Evolutionary conservation across 768 basidiomycete species (phyloP).

Genomic region (Leccinum uliginosum): DNA sequence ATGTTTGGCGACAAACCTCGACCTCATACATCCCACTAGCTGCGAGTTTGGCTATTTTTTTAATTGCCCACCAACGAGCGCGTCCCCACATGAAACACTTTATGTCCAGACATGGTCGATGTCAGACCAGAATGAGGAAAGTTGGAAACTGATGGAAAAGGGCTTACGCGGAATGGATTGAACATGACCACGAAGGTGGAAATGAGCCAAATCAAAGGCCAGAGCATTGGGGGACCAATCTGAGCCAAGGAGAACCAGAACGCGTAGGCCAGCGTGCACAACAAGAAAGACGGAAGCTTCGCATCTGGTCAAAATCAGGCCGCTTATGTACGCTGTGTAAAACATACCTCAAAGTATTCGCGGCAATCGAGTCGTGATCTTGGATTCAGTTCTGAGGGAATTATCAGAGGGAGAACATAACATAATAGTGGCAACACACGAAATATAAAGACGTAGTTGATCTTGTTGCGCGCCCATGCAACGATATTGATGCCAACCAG

Average conservation of each 20-base stretch:
- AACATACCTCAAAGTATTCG: constrained; percentile 64
- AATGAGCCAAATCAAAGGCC: constrained; percentile 80
- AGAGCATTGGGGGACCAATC: constrained; percentile 67
- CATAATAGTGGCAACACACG: constrained; percentile 38
- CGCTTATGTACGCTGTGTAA: constrained; percentile 3
- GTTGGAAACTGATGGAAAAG: neutral
- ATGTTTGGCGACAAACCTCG: constrained; percentile 46
- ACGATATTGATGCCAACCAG: constrained; percentile 81
- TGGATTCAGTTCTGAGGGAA: constrained; percentile 56
- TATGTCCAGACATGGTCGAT: constrained; percentile 33
- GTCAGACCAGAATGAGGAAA: neutral
- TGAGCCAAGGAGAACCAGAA: constrained; percentile 82
- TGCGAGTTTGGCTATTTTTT: constrained; percentile 56
- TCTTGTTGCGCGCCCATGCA: constrained; percentile 69
- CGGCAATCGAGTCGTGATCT: constrained; percentile 71
- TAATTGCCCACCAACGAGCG: constrained; percentile 75
- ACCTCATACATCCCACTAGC: constrained; percentile 67
- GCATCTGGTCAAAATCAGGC: neutral
- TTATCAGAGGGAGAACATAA: constrained; percentile 4
- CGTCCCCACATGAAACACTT: constrained; percentile 37
- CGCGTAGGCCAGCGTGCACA: constrained; percentile 67
- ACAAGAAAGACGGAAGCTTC: constrained; percentile 78
- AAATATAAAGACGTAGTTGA: constrained; percentile 95
- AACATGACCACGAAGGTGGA: constrained; percentile 56
- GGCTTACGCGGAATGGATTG: constrained; percentile 68